These are phyloP conservation scores for Backusella psychrophila DNA, from an alignment of 192 early-diverging fungal genomes.

Conservation along the genomic window DNA sequence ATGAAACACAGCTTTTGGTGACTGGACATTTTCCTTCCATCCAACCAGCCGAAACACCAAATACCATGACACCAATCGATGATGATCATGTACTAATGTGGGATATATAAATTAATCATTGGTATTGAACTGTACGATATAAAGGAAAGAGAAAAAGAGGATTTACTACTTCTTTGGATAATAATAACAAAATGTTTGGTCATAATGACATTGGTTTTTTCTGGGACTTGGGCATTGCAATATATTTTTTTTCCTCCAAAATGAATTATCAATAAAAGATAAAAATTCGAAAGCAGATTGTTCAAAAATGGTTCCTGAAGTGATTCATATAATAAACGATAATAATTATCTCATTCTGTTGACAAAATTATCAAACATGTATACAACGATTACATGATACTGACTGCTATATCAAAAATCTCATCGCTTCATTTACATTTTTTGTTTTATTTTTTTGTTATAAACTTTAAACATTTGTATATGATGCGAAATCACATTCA, in stretches of 20 bases:
- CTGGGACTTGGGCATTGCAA: neutral
- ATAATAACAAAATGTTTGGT: neutral
- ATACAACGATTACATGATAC: too few relatives aligned
- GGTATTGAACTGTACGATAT: neutral
- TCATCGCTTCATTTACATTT: neutral
- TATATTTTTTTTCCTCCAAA: neutral
- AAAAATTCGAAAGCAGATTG: neutral
- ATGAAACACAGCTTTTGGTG: neutral
- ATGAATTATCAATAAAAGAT: neutral
- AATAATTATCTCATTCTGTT: neutral
- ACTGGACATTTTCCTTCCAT: neutral
- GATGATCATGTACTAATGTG: slow-evolving; percentile 3
- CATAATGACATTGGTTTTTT: neutral
- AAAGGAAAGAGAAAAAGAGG: neutral
- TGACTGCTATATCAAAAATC: neutral
- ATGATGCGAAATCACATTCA: too few relatives aligned
- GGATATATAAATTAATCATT: neutral
- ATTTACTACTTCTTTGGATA: too few relatives aligned
- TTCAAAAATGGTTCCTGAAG: neutral
- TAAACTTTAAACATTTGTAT: too few relatives aligned
- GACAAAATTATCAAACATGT: neutral
- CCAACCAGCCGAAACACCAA: slow-evolving; percentile 17
- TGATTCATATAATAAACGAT: neutral
- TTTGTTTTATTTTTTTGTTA: neutral
- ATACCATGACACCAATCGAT: slow-evolving; percentile 10